These are phyloP conservation scores for Sphaerulina vaccinii DNA, from an alignment of 2,329 filamentous ascomycete species.

Conservation along the genomic window DNA sequence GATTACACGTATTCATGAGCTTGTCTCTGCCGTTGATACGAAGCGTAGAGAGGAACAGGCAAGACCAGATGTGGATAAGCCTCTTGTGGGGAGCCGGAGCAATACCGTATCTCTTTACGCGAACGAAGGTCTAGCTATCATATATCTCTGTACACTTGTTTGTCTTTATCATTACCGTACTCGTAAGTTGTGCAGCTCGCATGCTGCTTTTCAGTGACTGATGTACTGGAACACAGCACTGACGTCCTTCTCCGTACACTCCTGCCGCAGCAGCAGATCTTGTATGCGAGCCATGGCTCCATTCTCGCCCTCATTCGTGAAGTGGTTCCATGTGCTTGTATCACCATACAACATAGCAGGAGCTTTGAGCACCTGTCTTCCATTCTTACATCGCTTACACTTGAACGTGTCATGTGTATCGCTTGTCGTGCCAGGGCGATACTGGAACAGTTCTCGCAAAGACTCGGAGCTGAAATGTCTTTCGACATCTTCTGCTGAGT, in stretches of 20 bases:
- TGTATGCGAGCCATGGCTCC: slow-evolving; percentile 74
- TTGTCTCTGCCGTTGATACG: too few relatives aligned
- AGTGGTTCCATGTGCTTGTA: slow-evolving; percentile 99
- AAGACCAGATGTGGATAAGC: too few relatives aligned
- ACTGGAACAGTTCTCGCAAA: slow-evolving; percentile 90
- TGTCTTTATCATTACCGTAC: not conserved
- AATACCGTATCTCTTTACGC: not conserved
- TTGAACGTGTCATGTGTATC: slow-evolving; percentile 99
- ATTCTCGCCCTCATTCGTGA: slow-evolving; percentile 70
- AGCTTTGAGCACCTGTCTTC: slow-evolving; percentile 83
- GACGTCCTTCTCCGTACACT: slow-evolving; percentile 73
- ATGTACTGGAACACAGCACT: slow-evolving; percentile 99
- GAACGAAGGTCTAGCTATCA: not conserved
- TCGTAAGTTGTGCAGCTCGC: not conserved
- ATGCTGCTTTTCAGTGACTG: slow-evolving; percentile 61
- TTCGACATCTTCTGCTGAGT: slow-evolving; percentile 94
- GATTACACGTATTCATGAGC: not conserved
- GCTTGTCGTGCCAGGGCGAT: slow-evolving; percentile 76
- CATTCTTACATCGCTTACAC: slow-evolving; percentile 84
- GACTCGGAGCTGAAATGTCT: slow-evolving; percentile 92
- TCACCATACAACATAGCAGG: slow-evolving; percentile 96
- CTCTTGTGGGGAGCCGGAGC: too few relatives aligned
- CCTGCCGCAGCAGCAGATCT: slow-evolving; percentile 85
- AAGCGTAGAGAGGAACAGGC: not conserved
- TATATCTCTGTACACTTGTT: not conserved